phyloP scores from a whole-genome alignment of 2,329 filamentous ascomycete genomes.

The Cladorrhinum sp. region DNA sequence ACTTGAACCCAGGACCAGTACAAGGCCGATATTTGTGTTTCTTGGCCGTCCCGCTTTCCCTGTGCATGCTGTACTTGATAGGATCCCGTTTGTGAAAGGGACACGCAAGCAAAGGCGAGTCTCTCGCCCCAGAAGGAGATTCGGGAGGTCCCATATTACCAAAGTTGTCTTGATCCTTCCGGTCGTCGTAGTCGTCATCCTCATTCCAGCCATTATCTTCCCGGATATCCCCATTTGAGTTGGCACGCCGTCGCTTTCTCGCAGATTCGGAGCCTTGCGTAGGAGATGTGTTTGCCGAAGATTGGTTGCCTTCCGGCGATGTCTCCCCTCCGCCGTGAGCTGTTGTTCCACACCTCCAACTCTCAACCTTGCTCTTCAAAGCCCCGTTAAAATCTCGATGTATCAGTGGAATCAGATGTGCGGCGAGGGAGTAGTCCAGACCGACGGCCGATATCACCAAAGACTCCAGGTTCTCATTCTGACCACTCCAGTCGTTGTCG shows the following conservation, averaged over 20 bases:
- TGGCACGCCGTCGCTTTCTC: conserved; percentile 23
- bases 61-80: conserved; percentile 27
- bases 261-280: neutral
- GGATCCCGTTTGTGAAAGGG: conserved; percentile 30
- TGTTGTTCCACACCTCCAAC: conserved; percentile 23
- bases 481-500: conserved; percentile 25
- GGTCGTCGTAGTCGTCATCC: conserved; percentile 22
- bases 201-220: conserved; percentile 14
- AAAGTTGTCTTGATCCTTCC: conserved; percentile 10
- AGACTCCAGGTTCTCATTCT: conserved; percentile 27
- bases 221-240: conserved; percentile 14
- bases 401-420: conserved; percentile 26
- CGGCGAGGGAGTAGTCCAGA: conserved; percentile 26
- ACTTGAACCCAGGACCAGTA: conserved; percentile 30
- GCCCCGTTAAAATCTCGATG: conserved; percentile 24
- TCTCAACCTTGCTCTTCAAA: conserved; percentile 26
- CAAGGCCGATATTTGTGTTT: conserved; percentile 27
- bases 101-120: conserved; percentile 24
- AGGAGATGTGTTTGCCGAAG: conserved; percentile 8
- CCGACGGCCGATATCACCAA: conserved; percentile 26
- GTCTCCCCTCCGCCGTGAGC: conserved; percentile 10
- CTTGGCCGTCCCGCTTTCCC: conserved; percentile 18
- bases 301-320: conserved; percentile 5
- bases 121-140: conserved; percentile 6
- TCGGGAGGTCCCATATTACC: conserved; percentile 7